Evolutionary conservation across 352 stramenopile genomes (phyloP), one percentile per base, ranked within the genome.

Genomic region (Phytopythium chamaehyphon): DNA sequence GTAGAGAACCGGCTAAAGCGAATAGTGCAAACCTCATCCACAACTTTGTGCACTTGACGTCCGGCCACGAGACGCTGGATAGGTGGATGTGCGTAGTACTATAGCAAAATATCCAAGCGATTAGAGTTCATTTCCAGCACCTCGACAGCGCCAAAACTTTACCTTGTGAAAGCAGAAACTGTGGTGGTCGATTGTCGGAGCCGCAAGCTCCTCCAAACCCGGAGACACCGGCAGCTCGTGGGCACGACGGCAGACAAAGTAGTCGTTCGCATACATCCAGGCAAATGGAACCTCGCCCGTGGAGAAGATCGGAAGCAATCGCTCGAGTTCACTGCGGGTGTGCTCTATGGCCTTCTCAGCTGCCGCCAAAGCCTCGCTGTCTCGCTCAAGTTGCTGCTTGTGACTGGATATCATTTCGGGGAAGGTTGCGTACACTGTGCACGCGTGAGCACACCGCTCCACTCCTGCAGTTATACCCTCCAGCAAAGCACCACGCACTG

Each of bases 91-190:
- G 81, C 79, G 56, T 92, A 94, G 55, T 88, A 94, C 75, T 90
- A 22, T 11, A 42, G 11, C 44, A 2, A 11, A 1, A 2, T 8
- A 5, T 7, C 16, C 37, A 23, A 49, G 43, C 15, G 28, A 42
- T 47, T 47, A 33, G 57, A 10, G 49, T 35, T 35, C 16, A 10
- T 33, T 47, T 21, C 15, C 9, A 9, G 28, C 9, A 33, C 5
- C 9, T 33, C 28, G 9, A 9, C 28, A 33, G 28, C 28, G 5
- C 28, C 28, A 33, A 9, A 10, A 9, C 28, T 21, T 9, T 71
- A 81, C 78, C 62, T 89, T 67, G 44, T 89, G 73, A 47, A 92
- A 94, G 47, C 83, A 76, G 47, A 81, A 89, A 21, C 71, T 68
- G 24, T 90, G 65, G 55, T 94, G 81, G 22, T 64, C 53, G 51